Evolutionary conservation across 108 stramenopile species (phyloP), one percentile per base, ranked within the genome.

Genomic region (Chaetoceros muelleri): DNA sequence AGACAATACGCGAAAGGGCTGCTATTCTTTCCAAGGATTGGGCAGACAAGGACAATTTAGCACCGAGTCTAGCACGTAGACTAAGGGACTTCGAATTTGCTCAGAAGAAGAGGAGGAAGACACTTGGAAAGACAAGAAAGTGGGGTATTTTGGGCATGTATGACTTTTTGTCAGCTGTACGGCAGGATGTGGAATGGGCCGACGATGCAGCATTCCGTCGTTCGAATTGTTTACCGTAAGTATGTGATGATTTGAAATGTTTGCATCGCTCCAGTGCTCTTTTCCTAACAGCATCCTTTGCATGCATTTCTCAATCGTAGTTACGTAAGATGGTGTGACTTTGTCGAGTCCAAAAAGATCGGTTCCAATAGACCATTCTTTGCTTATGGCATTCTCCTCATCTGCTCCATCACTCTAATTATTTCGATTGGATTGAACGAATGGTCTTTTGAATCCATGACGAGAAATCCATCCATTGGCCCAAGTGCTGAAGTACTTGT

Each of bases 401-500:
- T 82, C 0, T 93, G 87, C 58, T 75, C 83, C 8, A 58, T 61
- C 8, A 64, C 85, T 34, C 51, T 93, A 60, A 50, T 87, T 30
- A 77, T 72, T 8, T 68, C 73, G 30, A 61, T 81, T 48, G 81
- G 69, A 20, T 47, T 89, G 8, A 90, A 90, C 49, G 85, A 72
- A 5, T 93, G 91, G 91, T 64, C 68, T 46, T 57, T 94, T 28
- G 96, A 89, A 54, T 72, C 87, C 17, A 56, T 95, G 18, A 65
- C 44, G 24, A 73, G 83, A 17, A 97, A 97, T 68, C 95, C 95
- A 16, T 65, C 93, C 70, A 75, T 92, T 26, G 96, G 96, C 0
- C 92, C 94, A 0, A 74, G 70, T 34, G 75, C 76, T 30, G 78
- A 91, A 24, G 90, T 90, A 18, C 66, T 98, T 46, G 53, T 95